A percentile compares a stretch with the other conserved stretches of the same genome.
Conservation (phyloP, 495 filamentous ascomycete species). For the Neurospora tetraspora region DNA sequence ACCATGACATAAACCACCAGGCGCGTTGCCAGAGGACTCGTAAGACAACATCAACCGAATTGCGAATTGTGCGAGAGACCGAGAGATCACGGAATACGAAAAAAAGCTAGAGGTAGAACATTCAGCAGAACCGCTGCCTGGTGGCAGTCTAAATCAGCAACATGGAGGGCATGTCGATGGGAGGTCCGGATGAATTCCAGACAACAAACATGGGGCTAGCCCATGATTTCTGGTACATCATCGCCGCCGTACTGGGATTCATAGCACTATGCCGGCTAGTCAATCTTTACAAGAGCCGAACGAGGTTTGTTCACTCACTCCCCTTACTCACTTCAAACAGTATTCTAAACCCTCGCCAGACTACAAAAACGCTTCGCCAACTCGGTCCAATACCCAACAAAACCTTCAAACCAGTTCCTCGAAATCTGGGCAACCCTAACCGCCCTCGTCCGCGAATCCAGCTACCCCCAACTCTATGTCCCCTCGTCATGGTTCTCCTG, state of each 20-base stretch:
- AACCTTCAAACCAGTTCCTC: constrained; percentile 49
- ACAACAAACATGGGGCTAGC: constrained; percentile 32
- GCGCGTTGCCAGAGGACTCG: too few species aligned
- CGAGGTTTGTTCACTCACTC: constrained; percentile 18
- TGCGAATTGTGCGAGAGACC: neutral
- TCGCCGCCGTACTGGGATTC: constrained; percentile 30
- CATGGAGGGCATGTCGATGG: neutral
- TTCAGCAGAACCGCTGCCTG: neutral
- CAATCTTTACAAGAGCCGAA: constrained; percentile 25
- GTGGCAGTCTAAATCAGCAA: neutral
- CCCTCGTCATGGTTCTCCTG: constrained; percentile 36
- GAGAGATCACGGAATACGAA: neutral
- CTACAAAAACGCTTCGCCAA: constrained; percentile 25
- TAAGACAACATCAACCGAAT: too few species aligned
- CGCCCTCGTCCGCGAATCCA: constrained; percentile 56
- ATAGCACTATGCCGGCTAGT: constrained; percentile 27
- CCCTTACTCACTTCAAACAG: neutral
- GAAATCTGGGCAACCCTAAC: constrained; percentile 55
- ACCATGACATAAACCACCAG: neutral
- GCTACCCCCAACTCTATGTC: constrained; percentile 52
- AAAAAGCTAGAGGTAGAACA: neutral
- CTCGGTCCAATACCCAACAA: constrained; percentile 47
- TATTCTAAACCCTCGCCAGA: constrained; percentile 13
- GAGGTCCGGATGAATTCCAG: constrained; percentile 20
- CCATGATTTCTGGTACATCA: constrained; percentile 41